Base-by-base conservation (phyloP, 768 basidiomycete species). In the Pleurotus giganteus region DNA sequence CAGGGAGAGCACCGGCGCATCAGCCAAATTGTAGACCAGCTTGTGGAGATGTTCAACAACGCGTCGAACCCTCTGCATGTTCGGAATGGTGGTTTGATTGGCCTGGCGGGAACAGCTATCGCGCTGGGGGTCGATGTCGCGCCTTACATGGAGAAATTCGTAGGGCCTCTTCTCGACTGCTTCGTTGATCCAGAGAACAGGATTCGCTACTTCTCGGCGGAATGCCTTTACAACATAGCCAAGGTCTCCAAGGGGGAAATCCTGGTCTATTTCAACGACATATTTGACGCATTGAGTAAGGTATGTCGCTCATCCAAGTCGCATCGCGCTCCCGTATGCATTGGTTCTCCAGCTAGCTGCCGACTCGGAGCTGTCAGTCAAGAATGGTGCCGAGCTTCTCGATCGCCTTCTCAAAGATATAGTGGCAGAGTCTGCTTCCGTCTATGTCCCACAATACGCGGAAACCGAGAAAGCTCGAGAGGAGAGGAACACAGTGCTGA, bases 391-490 rank as follows among this genome's bases (percentile, higher is more conserved):
- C 1, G 97, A 99, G 68, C 81, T 99, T 26, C 81, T 98, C 55
- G 97, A 99, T 68, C 84, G 96, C 17, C 81, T 98, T n/a, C 81
- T 99, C 61, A 98, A 98, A 66, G 97, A 99, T 61, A 96, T 98
- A 45, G 96, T 98, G 4, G 89, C 94, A 11, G 97, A 98, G 71
- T 91, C 93, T 6, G 97, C 96, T 1, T 93, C 94, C 0, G 88
- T 91, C 31, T 98, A 97, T 67, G 87, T 97, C 49, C 93, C 94
- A 8, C 84, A 91, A 55, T 90, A 90, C 65, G 83, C 86, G 2
- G 91, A 92, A 65, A 88, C 86, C 0, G 89, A 88, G 66, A 85
- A 80, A 61, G 72, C 83, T 43, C 78, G 86, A 47, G 79, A 83
- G 34, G 79, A 80, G 58, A 78, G 82, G 44, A 79, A 82, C 42